Base-by-base conservation (phyloP, 73 alveolate species). In the Strombidium stylifer region DNA sequence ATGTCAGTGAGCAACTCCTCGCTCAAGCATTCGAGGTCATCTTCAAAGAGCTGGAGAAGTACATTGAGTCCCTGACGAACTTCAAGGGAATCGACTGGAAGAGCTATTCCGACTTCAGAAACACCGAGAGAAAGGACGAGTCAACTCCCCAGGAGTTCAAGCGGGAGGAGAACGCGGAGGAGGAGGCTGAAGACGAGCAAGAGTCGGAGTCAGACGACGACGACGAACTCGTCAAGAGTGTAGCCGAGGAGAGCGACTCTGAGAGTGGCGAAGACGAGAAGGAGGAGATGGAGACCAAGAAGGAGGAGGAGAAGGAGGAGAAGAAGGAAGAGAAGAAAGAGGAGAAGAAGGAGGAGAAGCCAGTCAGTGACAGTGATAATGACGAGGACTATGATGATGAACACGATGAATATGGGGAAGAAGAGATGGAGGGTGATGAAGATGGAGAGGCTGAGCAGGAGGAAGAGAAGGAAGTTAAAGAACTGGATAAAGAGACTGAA, bases 81-180 rank as follows among this genome's bases (percentile, higher is more conserved):
- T 78, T 57, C 73, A 61, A 67, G 23, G 89, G 89, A 26, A 57
- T 78, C n/a, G 89, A 78, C 44, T 78, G 89, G 89, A 69, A 31
- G 34, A 53, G 39, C 66, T 78, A 67, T 37, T 82, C 68, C 15
- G 52, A 54, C 26, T 51, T 52, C 56, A 34, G 74, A 30, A 78
- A 78, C 53, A 54, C 48, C 7, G 34, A 69, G 50, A 34, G 71
- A 3, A 54, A 69, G 53, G 39, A 35, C n/a, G 65, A 69, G 7
- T 44, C 16, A 16, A 18, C 53, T 12, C 53, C 53, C 72, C 34
- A 19, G 19, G 71, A 69, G 31, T 31, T 69, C 5, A 61, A 69
- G 35, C 31, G 72, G 23, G 50, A 69, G 21, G 28, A 46, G 12
- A 34, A 51, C 39, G 14, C 53, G 25, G 53, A 25, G n/a, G 24